Evolutionary conservation across 2,329 filamentous ascomycete species (phyloP).

Genomic region (Hymenoscyphus scutula): DNA sequence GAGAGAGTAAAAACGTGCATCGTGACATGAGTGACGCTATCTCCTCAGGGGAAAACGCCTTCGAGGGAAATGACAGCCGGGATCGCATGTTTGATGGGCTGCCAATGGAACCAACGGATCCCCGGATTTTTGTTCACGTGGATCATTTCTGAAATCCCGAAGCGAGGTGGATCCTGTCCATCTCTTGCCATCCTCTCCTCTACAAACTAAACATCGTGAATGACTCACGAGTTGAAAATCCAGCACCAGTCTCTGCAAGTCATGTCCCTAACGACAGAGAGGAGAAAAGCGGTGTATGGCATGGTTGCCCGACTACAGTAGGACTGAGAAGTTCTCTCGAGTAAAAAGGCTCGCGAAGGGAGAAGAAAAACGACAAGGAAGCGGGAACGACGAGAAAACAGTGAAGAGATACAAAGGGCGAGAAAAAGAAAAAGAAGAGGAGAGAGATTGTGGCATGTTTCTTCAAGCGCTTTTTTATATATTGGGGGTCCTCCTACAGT

Average conservation of each 20-base stretch:
- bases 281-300: neutral
- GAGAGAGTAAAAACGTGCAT: conserved; percentile 5
- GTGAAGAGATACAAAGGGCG: neutral
- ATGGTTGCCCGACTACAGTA: neutral
- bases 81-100: neutral
- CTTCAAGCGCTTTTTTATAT: neutral
- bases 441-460: neutral
- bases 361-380: too few species aligned
- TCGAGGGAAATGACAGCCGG: neutral
- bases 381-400: neutral
- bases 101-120: neutral
- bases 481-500: neutral
- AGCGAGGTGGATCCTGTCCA: neutral
- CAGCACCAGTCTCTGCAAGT: neutral
- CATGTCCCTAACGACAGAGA: too few species aligned
- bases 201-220: neutral
- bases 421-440: neutral
- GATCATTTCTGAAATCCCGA: neutral
- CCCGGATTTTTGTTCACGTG: neutral
- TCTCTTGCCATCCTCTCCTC: neutral
- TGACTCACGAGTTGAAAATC: neutral
- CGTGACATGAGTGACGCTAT: neutral
- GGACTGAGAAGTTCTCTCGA: neutral
- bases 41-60: neutral
- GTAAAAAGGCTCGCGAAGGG: too few species aligned